Evolutionary conservation across 441 rosid species (phyloP).

Genomic region (Daphne laureola): DNA sequence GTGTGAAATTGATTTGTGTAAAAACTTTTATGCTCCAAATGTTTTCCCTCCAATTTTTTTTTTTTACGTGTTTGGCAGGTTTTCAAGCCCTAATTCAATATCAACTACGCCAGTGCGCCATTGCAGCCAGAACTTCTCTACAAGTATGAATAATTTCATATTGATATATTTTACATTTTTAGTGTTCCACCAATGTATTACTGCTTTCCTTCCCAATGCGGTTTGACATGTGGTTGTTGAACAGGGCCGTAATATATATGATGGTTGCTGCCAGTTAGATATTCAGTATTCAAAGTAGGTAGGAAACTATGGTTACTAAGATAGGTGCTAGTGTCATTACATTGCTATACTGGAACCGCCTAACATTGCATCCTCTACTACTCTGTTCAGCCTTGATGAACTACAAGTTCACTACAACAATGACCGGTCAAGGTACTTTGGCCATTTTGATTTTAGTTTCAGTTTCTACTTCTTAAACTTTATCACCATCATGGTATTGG

Average conservation of each 20-base stretch:
- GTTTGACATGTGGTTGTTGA: conserved; percentile 13
- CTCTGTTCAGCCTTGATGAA: conserved; percentile 75
- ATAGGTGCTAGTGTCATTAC: too few species aligned
- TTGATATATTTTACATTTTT: neutral
- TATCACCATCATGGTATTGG: conserved; percentile 2
- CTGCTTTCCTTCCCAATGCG: conserved; percentile 15
- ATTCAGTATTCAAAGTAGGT: conserved; percentile 94
- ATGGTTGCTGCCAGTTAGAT: conserved; percentile 98
- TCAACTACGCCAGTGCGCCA: conserved; percentile 67
- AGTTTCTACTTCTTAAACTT: neutral
- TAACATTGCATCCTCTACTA: neutral
- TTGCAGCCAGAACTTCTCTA: conserved; percentile 76
- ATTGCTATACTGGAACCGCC: too few species aligned
- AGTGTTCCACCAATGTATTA: neutral
- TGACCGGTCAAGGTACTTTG: conserved; percentile 79
- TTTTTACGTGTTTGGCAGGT: conserved; percentile 38
- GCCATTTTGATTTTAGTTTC: conserved; percentile 7
- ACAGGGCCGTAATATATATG: conserved; percentile 96
- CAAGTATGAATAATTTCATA: conserved; percentile 42
- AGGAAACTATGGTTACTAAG: neutral
- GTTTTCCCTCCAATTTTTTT: conserved; percentile 12
- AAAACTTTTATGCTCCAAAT: neutral
- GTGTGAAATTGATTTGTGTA: neutral
- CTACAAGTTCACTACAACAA: conserved; percentile 97
- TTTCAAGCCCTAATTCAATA: conserved; percentile 97